These are phyloP conservation scores for Pythium phragmiticola DNA, from an alignment of 352 stramenopile species.

Conservation along the genomic window DNA sequence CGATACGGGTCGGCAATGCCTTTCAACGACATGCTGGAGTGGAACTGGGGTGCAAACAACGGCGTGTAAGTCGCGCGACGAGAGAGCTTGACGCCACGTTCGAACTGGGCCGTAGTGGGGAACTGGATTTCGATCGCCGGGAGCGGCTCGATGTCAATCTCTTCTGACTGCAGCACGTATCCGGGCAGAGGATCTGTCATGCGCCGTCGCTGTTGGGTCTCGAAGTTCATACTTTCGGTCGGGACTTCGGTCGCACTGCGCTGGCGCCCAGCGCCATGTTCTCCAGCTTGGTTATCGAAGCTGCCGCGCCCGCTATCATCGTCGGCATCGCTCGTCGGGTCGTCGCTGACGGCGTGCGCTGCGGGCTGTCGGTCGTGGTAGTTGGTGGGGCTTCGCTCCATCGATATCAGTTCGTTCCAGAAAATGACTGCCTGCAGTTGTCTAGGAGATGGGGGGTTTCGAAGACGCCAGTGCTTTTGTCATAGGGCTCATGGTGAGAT, in stretches of 20 bases:
- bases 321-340: neutral
- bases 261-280: conserved; percentile 8
- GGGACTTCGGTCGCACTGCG: neutral
- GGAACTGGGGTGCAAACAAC: conserved; percentile 2
- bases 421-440: neutral
- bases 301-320: neutral
- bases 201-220: conserved; percentile 4
- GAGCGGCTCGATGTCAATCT: conserved; percentile 6
- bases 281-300: conserved; percentile 4
- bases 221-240: neutral
- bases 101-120: neutral
- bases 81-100: conserved; percentile 2
- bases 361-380: no score
- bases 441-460: neutral
- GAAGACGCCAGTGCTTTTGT: no score
- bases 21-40: conserved; percentile 2
- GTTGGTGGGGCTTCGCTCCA: neutral
- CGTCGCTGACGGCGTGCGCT: conserved; percentile 1
- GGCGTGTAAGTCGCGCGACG: conserved; percentile 7
- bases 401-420: neutral
- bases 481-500: no score
- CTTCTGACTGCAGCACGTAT: conserved; percentile 1
- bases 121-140: neutral
- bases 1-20: neutral
- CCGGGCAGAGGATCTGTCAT: conserved; percentile 1